Evolutionary conservation across 2,329 filamentous ascomycete genomes (phyloP).

Genomic region (Paraphoma sp.): DNA sequence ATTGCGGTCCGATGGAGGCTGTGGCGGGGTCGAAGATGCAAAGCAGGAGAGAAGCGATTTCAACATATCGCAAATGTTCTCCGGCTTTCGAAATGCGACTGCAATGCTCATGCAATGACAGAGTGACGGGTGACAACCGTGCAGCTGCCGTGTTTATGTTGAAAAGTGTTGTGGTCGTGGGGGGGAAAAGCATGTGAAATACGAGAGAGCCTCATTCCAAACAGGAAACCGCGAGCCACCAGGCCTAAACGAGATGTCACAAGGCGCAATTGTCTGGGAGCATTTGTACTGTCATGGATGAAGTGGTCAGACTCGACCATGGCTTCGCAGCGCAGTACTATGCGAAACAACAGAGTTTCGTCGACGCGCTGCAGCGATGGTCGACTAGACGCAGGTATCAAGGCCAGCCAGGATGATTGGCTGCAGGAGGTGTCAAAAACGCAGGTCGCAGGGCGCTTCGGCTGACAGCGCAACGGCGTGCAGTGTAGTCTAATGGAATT

Average conservation of each 20-base stretch:
- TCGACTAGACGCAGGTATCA: not conserved
- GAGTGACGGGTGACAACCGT: not conserved
- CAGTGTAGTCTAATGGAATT: too few relatives aligned
- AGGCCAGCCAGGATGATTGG: not conserved
- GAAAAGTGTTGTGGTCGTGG: not conserved
- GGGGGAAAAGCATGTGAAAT: not conserved
- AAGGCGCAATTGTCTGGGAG: not conserved
- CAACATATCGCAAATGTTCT: too few relatives aligned
- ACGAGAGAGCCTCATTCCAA: not conserved
- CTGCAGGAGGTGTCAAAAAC: not conserved
- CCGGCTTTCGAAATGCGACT: too few relatives aligned
- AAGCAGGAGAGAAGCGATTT: not conserved
- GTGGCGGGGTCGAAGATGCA: not conserved
- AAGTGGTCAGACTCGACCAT: not conserved
- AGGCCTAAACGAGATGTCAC: not conserved
- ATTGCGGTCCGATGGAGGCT: too few relatives aligned
- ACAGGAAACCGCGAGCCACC: not conserved
- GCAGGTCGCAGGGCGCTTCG: not conserved
- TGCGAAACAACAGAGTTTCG: not conserved
- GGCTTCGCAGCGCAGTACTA: not conserved
- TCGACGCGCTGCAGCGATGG: not conserved
- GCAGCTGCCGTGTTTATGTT: not conserved
- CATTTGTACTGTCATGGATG: not conserved
- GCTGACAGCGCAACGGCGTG: not conserved
- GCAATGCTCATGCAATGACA: too few relatives aligned